phyloP scores from a whole-genome alignment of 495 filamentous ascomycete species.

The Chlorociboria aeruginascens region DNA sequence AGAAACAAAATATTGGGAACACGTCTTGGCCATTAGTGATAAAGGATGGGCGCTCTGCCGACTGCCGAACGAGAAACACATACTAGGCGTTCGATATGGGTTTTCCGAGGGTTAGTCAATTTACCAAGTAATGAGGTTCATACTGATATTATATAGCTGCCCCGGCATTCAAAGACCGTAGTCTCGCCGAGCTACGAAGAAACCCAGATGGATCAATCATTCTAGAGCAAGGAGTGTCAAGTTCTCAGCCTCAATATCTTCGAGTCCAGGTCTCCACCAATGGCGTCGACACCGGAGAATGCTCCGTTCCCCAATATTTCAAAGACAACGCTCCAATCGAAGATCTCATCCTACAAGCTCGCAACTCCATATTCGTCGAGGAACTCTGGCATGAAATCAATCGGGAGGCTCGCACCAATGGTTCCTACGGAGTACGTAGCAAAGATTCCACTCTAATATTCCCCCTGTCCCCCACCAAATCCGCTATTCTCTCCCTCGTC shows the following conservation, averaged over 20 bases:
- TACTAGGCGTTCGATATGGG: conserved; percentile 76
- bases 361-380: conserved; percentile 80
- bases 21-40: conserved; percentile 67
- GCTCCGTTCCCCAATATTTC: conserved; percentile 23
- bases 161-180: conserved; percentile 62
- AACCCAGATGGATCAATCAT: conserved; percentile 60
- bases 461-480: conserved; percentile 36
- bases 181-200: conserved; percentile 64
- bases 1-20: conserved; percentile 81
- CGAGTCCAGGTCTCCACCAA: conserved; percentile 44
- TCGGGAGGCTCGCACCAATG: conserved; percentile 61
- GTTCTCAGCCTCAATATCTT: conserved; percentile 45
- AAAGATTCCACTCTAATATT: conserved; percentile 46
- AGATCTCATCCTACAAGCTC: conserved; percentile 62
- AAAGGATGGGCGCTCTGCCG: conserved; percentile 75
- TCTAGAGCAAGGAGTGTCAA: conserved; percentile 55
- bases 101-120: conserved; percentile 53
- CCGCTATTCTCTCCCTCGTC: conserved; percentile 57
- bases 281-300: conserved; percentile 38
- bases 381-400: conserved; percentile 90
- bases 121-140: not conserved
- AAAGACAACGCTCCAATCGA: conserved; percentile 34
- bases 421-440: conserved; percentile 51
- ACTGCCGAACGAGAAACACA: conserved; percentile 58
- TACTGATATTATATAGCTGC: conserved; percentile 33